phyloP scores from a whole-genome alignment of 2,329 filamentous ascomycete genomes.

The Paradendryphiella salina region DNA sequence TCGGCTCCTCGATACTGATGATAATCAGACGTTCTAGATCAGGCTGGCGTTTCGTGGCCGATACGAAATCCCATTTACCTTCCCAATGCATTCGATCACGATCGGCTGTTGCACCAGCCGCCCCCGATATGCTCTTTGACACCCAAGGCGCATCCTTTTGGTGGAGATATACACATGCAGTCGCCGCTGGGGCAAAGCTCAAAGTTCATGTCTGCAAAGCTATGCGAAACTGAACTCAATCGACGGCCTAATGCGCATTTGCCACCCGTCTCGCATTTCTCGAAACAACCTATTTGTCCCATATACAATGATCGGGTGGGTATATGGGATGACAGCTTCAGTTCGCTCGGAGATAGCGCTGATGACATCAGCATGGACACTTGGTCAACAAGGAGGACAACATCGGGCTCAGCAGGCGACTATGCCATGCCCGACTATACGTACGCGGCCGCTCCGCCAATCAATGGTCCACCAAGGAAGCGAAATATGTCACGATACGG shows the following conservation, averaged over 20 bases:
- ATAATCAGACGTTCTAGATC: conserved; percentile 69
- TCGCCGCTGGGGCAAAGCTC: conserved; percentile 18
- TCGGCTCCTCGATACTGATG: conserved; percentile 7
- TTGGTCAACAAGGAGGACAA: conserved; percentile 25
- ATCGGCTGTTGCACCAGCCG: background rate
- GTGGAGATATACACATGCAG: conserved; percentile 8
- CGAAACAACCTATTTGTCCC: conserved; percentile 10
- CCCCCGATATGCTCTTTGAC: conserved; percentile 5
- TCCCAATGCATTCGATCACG: conserved; percentile 12
- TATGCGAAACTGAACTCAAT: conserved; percentile 21
- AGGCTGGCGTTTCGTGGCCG: conserved; percentile 77
- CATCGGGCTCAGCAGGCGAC: conserved; percentile 19
- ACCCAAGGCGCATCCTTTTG: background rate
- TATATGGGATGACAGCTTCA: conserved; percentile 23
- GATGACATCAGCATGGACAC: conserved; percentile 28
- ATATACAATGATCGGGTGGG: conserved; percentile 4
- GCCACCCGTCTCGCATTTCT: conserved; percentile 21
- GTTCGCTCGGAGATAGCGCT: conserved; percentile 12
- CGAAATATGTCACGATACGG: conserved; percentile 1
- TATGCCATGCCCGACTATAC: conserved; percentile 25
- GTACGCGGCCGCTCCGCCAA: conserved; percentile 11
- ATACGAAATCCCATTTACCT: conserved; percentile 49
- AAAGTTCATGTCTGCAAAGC: conserved; percentile 10
- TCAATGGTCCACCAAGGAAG: conserved; percentile 18
- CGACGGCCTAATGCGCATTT: conserved; percentile 24